phyloP scores from a whole-genome alignment of 1,284 basidiomycete species.

The Coniferiporia weirii region DNA sequence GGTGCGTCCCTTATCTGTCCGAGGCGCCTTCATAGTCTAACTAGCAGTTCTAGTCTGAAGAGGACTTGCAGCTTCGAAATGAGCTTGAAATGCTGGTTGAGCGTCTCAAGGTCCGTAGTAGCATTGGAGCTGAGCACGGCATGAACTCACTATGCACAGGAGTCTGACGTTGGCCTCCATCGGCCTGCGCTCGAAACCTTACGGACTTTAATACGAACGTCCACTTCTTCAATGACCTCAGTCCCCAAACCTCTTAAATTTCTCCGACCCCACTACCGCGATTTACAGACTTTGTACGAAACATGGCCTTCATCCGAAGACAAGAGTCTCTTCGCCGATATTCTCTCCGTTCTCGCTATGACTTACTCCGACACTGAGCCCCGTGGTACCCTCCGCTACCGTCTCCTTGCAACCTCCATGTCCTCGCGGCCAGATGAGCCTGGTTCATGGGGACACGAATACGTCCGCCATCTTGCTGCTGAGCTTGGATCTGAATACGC shows the following conservation, averaged over 20 bases:
- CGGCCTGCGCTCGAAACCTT: constrained; percentile 91
- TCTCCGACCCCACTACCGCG: constrained; percentile 91
- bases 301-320: constrained; percentile 75
- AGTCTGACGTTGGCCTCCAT: constrained; percentile 82
- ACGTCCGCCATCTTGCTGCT: constrained; percentile 94
- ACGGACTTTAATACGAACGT: constrained; percentile 90
- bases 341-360: constrained; percentile 99
- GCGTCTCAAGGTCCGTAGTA: constrained; percentile 69
- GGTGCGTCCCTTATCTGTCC: constrained; percentile 41
- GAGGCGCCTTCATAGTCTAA: background rate
- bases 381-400: constrained; percentile 90
- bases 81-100: constrained; percentile 98
- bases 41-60: constrained; percentile 67
- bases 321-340: constrained; percentile 96
- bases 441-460: constrained; percentile 98
- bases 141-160: constrained; percentile 44
- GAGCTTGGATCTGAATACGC: constrained; percentile 95
- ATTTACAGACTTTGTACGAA: constrained; percentile 79
- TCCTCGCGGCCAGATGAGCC: constrained; percentile 76
- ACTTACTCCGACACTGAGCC: constrained; percentile 97
- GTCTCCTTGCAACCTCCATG: constrained; percentile 76
- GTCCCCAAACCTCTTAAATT: constrained; percentile 99
- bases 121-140: background rate
- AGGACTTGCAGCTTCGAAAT: constrained; percentile 90
- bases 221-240: constrained; percentile 99